These are phyloP conservation scores for Venturia nashicola DNA, from an alignment of 2,329 filamentous ascomycete genomes.

Conservation along the genomic window DNA sequence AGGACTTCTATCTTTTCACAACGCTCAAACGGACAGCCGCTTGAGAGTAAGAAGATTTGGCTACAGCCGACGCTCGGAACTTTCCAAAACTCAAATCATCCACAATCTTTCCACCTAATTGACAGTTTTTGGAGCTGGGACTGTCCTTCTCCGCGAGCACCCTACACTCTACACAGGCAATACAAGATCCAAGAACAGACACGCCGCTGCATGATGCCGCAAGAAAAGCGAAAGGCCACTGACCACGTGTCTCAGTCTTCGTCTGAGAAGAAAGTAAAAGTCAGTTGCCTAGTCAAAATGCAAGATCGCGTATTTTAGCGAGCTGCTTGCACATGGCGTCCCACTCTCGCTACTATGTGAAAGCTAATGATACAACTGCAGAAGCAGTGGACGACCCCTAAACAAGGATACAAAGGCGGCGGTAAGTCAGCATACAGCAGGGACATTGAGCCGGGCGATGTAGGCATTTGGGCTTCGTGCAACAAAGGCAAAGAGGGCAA, in stretches of 20 bases:
- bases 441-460: slow-evolving; percentile 52
- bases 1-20: neutral
- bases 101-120: neutral
- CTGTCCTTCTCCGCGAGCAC: neutral
- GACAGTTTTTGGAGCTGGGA: neutral
- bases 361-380: neutral
- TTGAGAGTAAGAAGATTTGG: neutral
- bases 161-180: neutral
- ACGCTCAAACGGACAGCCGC: neutral
- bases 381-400: slow-evolving; percentile 27
- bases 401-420: slow-evolving; percentile 5
- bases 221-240: slow-evolving; percentile 3
- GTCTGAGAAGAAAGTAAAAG: slow-evolving; percentile 4
- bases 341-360: neutral
- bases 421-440: neutral
- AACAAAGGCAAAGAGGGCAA: slow-evolving; percentile 58
- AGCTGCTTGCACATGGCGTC: neutral
- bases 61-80: neutral
- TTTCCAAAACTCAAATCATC: neutral
- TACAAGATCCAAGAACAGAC: neutral
- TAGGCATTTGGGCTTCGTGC: slow-evolving; percentile 69
- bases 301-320: slow-evolving; percentile 2
- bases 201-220: slow-evolving; percentile 1
- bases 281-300: neutral
- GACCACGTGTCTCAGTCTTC: neutral